These are phyloP conservation scores for Aristolochia contorta DNA, from an alignment of 164 flowering plant genomes.

Conservation along the genomic window DNA sequence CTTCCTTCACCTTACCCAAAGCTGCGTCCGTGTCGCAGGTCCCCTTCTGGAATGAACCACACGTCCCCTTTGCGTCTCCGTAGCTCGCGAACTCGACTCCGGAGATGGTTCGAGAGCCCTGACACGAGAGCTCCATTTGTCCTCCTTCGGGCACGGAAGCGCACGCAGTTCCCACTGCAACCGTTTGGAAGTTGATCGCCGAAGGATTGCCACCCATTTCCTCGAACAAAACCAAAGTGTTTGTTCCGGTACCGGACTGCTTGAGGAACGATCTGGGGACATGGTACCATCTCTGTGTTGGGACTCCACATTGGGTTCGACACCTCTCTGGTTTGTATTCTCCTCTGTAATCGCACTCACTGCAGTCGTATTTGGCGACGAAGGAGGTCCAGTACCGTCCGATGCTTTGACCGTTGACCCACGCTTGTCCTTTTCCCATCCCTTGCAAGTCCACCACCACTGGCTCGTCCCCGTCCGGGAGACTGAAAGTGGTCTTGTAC, in stretches of 20 bases:
- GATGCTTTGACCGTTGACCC: slow-evolving; percentile 65
- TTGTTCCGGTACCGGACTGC: slow-evolving; percentile 17
- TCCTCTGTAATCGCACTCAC: slow-evolving; percentile 64
- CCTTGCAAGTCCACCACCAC: slow-evolving; percentile 61
- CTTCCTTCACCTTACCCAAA: slow-evolving; percentile 16
- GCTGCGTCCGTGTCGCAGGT: slow-evolving; percentile 19
- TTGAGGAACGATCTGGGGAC: slow-evolving; percentile 42
- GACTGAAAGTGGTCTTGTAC: slow-evolving; percentile 67
- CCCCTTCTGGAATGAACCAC: slow-evolving; percentile 40
- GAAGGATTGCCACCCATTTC: slow-evolving; percentile 57
- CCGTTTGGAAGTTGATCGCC: slow-evolving; percentile 34
- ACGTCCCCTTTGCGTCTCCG: slow-evolving; percentile 41
- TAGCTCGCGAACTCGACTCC: slow-evolving; percentile 42
- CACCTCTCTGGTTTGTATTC: slow-evolving; percentile 34
- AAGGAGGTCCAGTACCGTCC: slow-evolving; percentile 63
- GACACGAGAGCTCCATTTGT: slow-evolving; percentile 39
- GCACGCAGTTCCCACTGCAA: slow-evolving; percentile 29
- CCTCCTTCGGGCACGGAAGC: slow-evolving; percentile 25
- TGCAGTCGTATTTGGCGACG: slow-evolving; percentile 29
- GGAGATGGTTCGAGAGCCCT: slow-evolving; percentile 25
- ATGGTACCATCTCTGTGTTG: slow-evolving; percentile 79
- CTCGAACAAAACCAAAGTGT: slow-evolving; percentile 47
- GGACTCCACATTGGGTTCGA: slow-evolving; percentile 36
- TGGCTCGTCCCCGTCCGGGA: slow-evolving; percentile 56
- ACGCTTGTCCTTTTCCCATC: slow-evolving; percentile 67